A percentile compares a stretch with the other conserved stretches of the same genome.
phyloP scores from a whole-genome alignment of 169 alveolate genomes.

The Plasmodium knowlesi region DNA sequence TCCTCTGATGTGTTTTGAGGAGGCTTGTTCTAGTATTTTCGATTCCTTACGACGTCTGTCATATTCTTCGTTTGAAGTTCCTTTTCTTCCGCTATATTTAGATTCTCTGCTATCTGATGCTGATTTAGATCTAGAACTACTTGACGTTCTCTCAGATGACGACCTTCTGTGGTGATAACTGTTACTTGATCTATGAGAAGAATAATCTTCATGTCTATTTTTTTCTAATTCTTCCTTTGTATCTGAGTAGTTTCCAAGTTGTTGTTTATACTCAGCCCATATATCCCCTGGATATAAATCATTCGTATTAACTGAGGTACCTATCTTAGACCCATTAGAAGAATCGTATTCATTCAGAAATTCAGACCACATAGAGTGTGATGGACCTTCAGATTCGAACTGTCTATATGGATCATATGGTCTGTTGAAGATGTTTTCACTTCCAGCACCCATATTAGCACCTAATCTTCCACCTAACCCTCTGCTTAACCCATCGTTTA shows the following conservation, averaged over 20 bases:
- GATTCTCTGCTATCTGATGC: background rate
- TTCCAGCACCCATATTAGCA: background rate
- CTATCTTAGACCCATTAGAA: background rate
- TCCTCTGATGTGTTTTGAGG: background rate
- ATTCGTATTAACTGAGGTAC: background rate
- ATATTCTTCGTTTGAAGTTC: background rate
- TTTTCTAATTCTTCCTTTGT: background rate
- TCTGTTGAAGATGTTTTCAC: background rate
- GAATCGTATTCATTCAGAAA: background rate
- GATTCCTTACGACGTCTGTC: slow-evolving; percentile 14
- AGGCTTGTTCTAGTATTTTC: background rate
- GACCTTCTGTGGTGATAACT: background rate
- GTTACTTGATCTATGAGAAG: background rate
- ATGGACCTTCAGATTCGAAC: background rate
- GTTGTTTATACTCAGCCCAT: background rate
- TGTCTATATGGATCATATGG: background rate
- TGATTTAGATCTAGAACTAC: background rate
- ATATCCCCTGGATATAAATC: background rate
- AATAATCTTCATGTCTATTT: background rate
- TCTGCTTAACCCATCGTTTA: background rate
- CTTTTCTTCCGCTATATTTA: background rate
- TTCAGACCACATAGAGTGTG: background rate
- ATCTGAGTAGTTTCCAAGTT: background rate
- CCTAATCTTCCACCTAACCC: background rate
- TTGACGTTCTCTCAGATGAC: background rate